Evolutionary conservation across 2,329 filamentous ascomycete genomes (phyloP), one percentile per base, ranked within the genome.

Genomic region (Meredithiella fracta): DNA sequence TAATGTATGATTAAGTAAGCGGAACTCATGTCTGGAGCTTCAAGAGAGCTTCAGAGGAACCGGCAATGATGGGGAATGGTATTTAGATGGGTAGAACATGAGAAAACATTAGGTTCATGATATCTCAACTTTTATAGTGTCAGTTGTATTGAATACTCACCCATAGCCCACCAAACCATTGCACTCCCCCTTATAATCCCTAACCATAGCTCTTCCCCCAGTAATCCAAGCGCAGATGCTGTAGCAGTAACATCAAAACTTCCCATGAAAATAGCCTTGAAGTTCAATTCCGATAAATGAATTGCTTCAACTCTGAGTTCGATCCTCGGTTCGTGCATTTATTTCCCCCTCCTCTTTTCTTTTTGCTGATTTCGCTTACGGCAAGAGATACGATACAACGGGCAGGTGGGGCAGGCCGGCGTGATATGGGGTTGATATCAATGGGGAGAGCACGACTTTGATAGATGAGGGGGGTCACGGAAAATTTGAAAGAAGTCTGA

Each of bases 211-310:
- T 17, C 9, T 2, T 3, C 42, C 11, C 17, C 7, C 42, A 47
- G 22, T 3, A 47, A 2, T 3, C 9, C 14, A 51, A 15, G 56
- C 56, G 56, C 56, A 44, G 51, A 59, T 60, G 58, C 56, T 60
- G 58, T 60, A 60, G 55, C 53, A 56, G 58, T 60, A 60, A 60
- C 58, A 60, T 60, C 54, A 56, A 42, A 60, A 56, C 58, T 60
- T 60, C 58, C 58, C 58, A 54, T 47, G 56, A 51, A 47, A 58
- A 29, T 54, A 51, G 56, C 40, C 51, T 54, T 51, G 51, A 58
- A 51, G 3, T 8, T 37, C 42, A 47, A 47, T 20, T n/a, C 17
- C 1, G 3, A 7, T 3, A 38, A 38, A 2, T 8, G n/a, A n/a
- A 34, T 42, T 60, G 57, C 59, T 60, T 58, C 51, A 54, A 54